Evolutionary conservation across 495 filamentous ascomycete species (phyloP).

Genomic region (Penicillium diatomitis): DNA sequence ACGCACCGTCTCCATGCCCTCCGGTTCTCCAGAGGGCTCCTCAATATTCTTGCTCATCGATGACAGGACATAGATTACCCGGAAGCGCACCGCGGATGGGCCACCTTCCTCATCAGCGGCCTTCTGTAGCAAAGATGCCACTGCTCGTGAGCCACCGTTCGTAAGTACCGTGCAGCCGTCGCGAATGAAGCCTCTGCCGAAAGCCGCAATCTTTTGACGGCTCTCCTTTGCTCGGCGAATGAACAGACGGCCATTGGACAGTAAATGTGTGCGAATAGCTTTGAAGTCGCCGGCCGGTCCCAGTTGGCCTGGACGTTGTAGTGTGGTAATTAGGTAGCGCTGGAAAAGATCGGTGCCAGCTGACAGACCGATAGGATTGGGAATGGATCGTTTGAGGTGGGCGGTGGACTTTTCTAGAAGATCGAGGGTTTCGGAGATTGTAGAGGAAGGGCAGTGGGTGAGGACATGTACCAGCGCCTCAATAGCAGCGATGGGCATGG

Average conservation of each 20-base stretch:
- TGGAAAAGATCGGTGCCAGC: slow-evolving; percentile 96
- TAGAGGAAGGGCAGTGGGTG: slow-evolving; percentile 62
- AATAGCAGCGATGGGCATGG: slow-evolving; percentile 93
- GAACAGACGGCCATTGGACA: slow-evolving; percentile 77
- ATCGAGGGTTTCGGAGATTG: slow-evolving; percentile 87
- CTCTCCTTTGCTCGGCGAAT: slow-evolving; percentile 79
- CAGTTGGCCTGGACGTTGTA: slow-evolving; percentile 45
- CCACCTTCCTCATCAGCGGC: slow-evolving; percentile 59
- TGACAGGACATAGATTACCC: slow-evolving; percentile 70
- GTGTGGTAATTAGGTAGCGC: slow-evolving; percentile 72
- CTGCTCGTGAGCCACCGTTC: slow-evolving; percentile 77
- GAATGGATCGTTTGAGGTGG: slow-evolving; percentile 61
- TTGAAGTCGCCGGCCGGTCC: slow-evolving; percentile 64
- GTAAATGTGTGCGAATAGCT: slow-evolving; percentile 67
- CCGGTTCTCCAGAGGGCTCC: slow-evolving; percentile 33
- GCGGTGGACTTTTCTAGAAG: slow-evolving; percentile 66
- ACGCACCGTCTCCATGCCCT: slow-evolving; percentile 54
- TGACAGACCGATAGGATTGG: slow-evolving; percentile 81
- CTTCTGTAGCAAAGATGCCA: slow-evolving; percentile 61
- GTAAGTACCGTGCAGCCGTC: slow-evolving; percentile 75
- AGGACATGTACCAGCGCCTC: slow-evolving; percentile 83
- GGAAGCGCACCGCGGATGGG: slow-evolving; percentile 55
- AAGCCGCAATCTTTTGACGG: slow-evolving; percentile 68
- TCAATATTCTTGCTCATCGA: slow-evolving; percentile 23
- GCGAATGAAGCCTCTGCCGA: slow-evolving; percentile 66